Base-by-base conservation (phyloP, 371 early-diverging fungal species). In the Mortierella sp. region DNA sequence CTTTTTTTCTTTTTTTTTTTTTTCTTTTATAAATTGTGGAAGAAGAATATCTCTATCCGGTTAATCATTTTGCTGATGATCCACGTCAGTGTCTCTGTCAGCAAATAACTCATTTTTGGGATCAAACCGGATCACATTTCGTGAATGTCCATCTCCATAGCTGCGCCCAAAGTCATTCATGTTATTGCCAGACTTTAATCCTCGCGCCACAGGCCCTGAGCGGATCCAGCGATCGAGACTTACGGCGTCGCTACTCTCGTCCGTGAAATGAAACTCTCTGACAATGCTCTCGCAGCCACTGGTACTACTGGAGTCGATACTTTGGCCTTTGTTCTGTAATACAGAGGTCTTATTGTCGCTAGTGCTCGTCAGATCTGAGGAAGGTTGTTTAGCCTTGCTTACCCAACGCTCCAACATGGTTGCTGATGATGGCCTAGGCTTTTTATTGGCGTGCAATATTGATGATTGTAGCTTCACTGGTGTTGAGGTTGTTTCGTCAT, bases 201-300 rank as follows among this genome's bases (percentile, higher is more conserved):
- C 28, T 19, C 24, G 41, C 2, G 13, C 55, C 16, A 50, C 21
- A 15, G 45, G 21, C 38, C 58, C 53, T n/a, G 21, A 22, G 3
- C 61, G 71, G 28, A 77, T 67, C 77, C 77, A 77, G 13, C 77
- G 67, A 28, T 70, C 60, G 10, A 77, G 58, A 36, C 52, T 77
- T 28, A 77, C 65, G 43, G 60, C 47, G 33, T 72, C 58, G n/a
- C 53, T n/a, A 1, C 43, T 64, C 22, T 32, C 28, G 10, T 68
- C 62, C 2, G 15, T 36, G 50, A 55, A 60, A 22, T 59, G 53
- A 47, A 72, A 72, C 38, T 77, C 68, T 2, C 77, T 62, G 5
- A 66, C 48, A 58, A 77, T 59, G 32, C 33, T 63, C n/a, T 28
- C 41, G n/a, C 11, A 45, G 11, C 11, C 7, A 45, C 19, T 59